Base-by-base conservation (phyloP, 306 rosid genomes). In the Fragaria ananassa region DNA sequence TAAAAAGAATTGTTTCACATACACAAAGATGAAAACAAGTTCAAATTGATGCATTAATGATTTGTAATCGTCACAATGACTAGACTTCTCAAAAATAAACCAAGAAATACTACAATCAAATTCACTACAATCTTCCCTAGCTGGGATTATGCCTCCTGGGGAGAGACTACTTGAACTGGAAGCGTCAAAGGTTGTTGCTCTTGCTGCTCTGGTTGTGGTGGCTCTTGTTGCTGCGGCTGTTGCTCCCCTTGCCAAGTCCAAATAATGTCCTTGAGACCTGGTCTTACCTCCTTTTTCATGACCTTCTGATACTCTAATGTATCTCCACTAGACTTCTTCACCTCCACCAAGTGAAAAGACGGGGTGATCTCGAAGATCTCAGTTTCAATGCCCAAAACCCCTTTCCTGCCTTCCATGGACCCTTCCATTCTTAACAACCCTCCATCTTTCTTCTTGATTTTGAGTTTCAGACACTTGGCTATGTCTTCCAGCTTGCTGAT, bases 171-270 rank as follows among this genome's bases (percentile, higher is more conserved):
- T n/a, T 70, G 80, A 39, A 65, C 58, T n/a, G 79, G 78, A 68
- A 72, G 77, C 14, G 72, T 60, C 63, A 50, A 70, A 37, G 85
- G 62, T 76, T 76, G 78, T 53, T 83, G 83, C 57, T 78, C 82
- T 74, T 81, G 77, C 70, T 68, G 85, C 70, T 56, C 77, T 13
- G 54, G 66, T 62, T 75, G 81, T 44, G 42, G 85, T 71, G 76
- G 85, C 37, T 78, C 79, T 75, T 80, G 58, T 31, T 56, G 74
- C 31, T 74, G 88, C 62, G 74, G 87, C 27, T 81, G 87, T 72
- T 85, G 84, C 79, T 96, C 96, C 80, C 94, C 96, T 85, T 91
- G 91, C 98, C 99, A 93, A 29, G 79, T 86, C 98, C 98, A 96
- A 63, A 96, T 80, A 71, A 96, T 87, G 87, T 93, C 99, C 81